Conservation (phyloP, 2,329 filamentous ascomycete genomes). For the Mycosphaerelloides madeirae region DNA sequence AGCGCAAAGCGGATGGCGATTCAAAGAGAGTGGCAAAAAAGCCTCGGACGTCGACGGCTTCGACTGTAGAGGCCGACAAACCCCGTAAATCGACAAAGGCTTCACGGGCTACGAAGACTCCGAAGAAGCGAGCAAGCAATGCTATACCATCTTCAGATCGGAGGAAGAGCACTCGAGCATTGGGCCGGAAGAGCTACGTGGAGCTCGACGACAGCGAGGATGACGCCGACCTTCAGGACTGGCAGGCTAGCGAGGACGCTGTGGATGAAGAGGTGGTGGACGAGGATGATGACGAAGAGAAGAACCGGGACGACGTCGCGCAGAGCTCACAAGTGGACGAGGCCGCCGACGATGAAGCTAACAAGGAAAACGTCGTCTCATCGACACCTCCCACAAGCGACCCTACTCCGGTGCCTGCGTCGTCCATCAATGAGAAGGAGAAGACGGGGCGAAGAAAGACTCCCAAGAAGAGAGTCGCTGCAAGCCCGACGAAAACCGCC, state of each 20-base stretch:
- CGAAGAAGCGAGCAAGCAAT: constrained; percentile 35
- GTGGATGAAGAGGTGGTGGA: constrained; percentile 22
- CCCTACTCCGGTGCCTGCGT: constrained; percentile 11
- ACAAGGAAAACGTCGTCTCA: constrained; percentile 23
- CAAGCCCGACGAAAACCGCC: not conserved
- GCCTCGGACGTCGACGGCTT: constrained; percentile 16
- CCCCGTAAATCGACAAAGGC: constrained; percentile 34
- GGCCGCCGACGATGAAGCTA: constrained; percentile 22
- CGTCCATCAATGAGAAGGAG: not conserved
- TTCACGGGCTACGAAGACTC: constrained; percentile 34
- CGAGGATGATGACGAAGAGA: constrained; percentile 22
- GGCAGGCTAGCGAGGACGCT: constrained; percentile 22
- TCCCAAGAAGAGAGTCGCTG: constrained; percentile 11
- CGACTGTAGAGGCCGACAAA: constrained; percentile 22
- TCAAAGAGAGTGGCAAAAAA: constrained; percentile 26
- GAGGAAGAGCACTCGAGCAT: constrained; percentile 40
- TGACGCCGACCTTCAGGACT: constrained; percentile 33
- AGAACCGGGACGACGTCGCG: constrained; percentile 22
- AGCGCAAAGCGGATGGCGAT: constrained; percentile 31
- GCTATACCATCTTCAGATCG: constrained; percentile 38
- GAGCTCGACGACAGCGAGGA: constrained; percentile 43
- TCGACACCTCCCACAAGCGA: constrained; percentile 30
- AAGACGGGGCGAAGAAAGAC: constrained; percentile 7
- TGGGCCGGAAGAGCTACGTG: constrained; percentile 41
- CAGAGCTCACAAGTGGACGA: constrained; percentile 12